A percentile compares a stretch with the other conserved stretches of the same genome.
These are phyloP conservation scores for Podospora fimiseda DNA, from an alignment of 495 filamentous ascomycete species.

Conservation along the genomic window DNA sequence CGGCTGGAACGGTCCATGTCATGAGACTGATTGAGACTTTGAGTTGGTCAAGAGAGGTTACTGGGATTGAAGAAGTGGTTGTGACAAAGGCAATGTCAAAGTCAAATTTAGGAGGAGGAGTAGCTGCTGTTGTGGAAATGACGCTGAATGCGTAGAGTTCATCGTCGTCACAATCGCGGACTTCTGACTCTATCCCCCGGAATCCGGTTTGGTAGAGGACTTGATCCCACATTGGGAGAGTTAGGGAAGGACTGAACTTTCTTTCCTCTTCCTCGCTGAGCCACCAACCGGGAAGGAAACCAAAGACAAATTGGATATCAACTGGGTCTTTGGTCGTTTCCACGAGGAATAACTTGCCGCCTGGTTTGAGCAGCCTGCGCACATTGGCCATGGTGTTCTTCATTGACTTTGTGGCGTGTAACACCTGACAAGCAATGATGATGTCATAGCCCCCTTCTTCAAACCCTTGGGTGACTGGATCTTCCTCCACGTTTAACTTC, in stretches of 20 bases:
- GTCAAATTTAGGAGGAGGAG: constrained; percentile 13
- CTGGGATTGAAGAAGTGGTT: not conserved
- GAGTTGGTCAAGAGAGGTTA: constrained; percentile 21
- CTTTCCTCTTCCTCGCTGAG: constrained; percentile 34
- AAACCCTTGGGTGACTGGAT: constrained; percentile 43
- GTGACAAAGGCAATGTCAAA: constrained; percentile 24
- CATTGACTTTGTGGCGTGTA: constrained; percentile 48
- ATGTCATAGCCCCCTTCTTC: constrained; percentile 40
- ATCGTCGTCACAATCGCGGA: constrained; percentile 27
- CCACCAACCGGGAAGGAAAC: constrained; percentile 31
- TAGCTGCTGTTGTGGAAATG: constrained; percentile 20
- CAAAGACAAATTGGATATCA: constrained; percentile 26
- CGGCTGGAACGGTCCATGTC: constrained; percentile 21
- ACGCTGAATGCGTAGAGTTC: constrained; percentile 27
- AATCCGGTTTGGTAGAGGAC: constrained; percentile 24
- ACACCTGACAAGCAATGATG: constrained; percentile 45
- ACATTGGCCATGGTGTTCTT: constrained; percentile 43
- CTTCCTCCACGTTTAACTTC: constrained; percentile 41
- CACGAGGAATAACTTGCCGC: constrained; percentile 32
- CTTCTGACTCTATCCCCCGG: constrained; percentile 23
- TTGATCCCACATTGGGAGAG: constrained; percentile 27
- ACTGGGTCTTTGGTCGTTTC: constrained; percentile 32
- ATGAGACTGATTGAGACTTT: constrained; percentile 19
- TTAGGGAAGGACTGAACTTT: constrained; percentile 25
- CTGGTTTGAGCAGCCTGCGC: constrained; percentile 32